These are phyloP conservation scores for Purpureocillium takamizusanense DNA, from an alignment of 2,329 filamentous ascomycete genomes.

Conservation along the genomic window DNA sequence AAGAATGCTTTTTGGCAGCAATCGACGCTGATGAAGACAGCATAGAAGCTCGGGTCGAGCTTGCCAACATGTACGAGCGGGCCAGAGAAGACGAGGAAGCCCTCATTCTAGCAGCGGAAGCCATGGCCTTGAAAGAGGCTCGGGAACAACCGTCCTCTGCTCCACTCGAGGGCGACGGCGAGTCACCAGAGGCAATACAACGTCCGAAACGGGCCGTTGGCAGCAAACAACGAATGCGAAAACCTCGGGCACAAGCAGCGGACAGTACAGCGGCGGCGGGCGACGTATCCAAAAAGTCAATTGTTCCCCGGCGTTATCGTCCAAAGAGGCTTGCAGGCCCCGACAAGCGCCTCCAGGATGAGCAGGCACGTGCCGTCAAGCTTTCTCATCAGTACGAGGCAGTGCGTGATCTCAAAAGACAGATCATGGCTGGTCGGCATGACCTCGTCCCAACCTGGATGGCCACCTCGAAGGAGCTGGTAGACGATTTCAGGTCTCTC, in stretches of 20 bases:
- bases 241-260: constrained; percentile 1
- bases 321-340: constrained; percentile 36
- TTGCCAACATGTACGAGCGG: constrained; percentile 79
- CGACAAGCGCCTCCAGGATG: constrained; percentile 33
- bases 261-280: background rate
- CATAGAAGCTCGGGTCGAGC: constrained; percentile 66
- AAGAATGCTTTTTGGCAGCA: constrained; percentile 67
- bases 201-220: no score
- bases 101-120: constrained; percentile 66
- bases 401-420: constrained; percentile 31
- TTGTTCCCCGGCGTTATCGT: constrained; percentile 30
- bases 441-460: constrained; percentile 46
- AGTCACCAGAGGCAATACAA: no score
- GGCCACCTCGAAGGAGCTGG: constrained; percentile 47
- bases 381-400: constrained; percentile 32
- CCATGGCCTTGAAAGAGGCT: constrained; percentile 53
- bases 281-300: background rate
- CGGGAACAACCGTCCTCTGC: constrained; percentile 19
- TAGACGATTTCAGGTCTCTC: constrained; percentile 54
- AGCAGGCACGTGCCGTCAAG: constrained; percentile 30
- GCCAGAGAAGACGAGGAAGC: constrained; percentile 66
- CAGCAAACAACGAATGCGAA: background rate
- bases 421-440: constrained; percentile 30
- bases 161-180: background rate
- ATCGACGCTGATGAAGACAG: constrained; percentile 63